Evolutionary conservation across 768 basidiomycete species (phyloP).

Genomic region (Leucocoprinus birnbaumii): DNA sequence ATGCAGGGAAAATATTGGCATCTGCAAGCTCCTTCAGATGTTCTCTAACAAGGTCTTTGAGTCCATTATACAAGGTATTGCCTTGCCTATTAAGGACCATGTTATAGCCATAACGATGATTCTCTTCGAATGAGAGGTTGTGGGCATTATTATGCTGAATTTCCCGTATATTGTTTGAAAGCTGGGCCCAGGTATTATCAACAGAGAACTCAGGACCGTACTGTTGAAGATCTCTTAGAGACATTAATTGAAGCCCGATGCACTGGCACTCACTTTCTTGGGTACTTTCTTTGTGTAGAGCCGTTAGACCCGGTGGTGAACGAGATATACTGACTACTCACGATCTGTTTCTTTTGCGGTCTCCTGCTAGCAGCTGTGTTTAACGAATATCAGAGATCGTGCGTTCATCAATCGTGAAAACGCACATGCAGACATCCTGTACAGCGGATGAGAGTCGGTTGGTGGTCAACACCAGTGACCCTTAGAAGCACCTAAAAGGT

Average conservation of each 20-base stretch:
- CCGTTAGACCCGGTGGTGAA: slow-evolving; percentile 1
- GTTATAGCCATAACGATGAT: slow-evolving; percentile 92
- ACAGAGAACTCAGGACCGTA: slow-evolving; percentile 74
- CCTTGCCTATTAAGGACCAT: slow-evolving; percentile 89
- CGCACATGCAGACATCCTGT: neutral
- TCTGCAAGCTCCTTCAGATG: slow-evolving; percentile 81
- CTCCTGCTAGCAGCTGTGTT: slow-evolving; percentile 28
- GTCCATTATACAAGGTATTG: slow-evolving; percentile 82
- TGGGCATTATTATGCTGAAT: slow-evolving; percentile 94
- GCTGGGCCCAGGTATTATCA: slow-evolving; percentile 79
- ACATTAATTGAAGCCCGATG: neutral
- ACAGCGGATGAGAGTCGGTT: neutral
- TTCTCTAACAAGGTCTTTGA: slow-evolving; percentile 72
- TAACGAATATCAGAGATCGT: neutral
- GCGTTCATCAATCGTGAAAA: neutral
- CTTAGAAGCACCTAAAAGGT: no score
- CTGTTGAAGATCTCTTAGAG: slow-evolving; percentile 30
- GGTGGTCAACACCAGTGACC: neutral
- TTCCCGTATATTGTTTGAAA: slow-evolving; percentile 85
- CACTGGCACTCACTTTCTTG: slow-evolving; percentile 31
- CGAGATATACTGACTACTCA: slow-evolving; percentile 25
- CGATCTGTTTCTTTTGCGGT: slow-evolving; percentile 35
- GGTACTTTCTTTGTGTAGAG: slow-evolving; percentile 39
- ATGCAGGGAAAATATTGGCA: slow-evolving; percentile 75
- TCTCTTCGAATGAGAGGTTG: slow-evolving; percentile 75